These are phyloP conservation scores for Beauveria varroae DNA, from an alignment of 2,329 filamentous ascomycete genomes.

Conservation along the genomic window DNA sequence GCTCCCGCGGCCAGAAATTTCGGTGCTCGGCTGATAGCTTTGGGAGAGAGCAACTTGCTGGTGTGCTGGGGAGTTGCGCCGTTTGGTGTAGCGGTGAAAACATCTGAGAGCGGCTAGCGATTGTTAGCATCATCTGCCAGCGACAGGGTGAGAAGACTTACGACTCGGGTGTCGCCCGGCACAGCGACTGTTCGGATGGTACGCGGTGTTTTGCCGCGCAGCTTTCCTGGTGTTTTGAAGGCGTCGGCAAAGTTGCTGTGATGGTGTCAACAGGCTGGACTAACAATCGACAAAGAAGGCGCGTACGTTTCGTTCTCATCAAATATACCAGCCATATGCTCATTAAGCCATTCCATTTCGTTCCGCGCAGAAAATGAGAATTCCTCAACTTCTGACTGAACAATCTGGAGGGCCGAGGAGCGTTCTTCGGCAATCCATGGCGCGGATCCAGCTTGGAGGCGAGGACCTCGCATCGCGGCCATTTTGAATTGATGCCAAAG, in stretches of 20 bases:
- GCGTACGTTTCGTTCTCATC: constrained; percentile 73
- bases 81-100: constrained; percentile 49
- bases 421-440: constrained; percentile 84
- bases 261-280: constrained; percentile 20
- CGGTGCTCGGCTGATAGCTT: constrained; percentile 25
- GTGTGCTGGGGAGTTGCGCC: constrained; percentile 35
- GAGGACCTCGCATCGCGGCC: constrained; percentile 46
- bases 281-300: constrained; percentile 4
- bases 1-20: constrained; percentile 24
- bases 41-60: constrained; percentile 25
- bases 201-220: constrained; percentile 73
- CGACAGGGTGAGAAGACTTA: constrained; percentile 32
- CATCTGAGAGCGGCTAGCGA: constrained; percentile 49
- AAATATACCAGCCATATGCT: constrained; percentile 96
- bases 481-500: constrained; percentile 19
- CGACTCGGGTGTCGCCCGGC: constrained; percentile 52
- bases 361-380: constrained; percentile 88
- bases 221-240: constrained; percentile 88
- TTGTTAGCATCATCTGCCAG: constrained; percentile 18
- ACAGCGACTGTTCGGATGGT: constrained; percentile 54
- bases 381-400: constrained; percentile 80
- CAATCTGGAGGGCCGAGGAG: constrained; percentile 66
- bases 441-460: constrained; percentile 67
- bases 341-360: constrained; percentile 96
- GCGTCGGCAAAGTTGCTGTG: constrained; percentile 80